A percentile compares a stretch with the other conserved stretches of the same genome.
phyloP scores from a whole-genome alignment of 306 rosid species.

The Myrica gale region DNA sequence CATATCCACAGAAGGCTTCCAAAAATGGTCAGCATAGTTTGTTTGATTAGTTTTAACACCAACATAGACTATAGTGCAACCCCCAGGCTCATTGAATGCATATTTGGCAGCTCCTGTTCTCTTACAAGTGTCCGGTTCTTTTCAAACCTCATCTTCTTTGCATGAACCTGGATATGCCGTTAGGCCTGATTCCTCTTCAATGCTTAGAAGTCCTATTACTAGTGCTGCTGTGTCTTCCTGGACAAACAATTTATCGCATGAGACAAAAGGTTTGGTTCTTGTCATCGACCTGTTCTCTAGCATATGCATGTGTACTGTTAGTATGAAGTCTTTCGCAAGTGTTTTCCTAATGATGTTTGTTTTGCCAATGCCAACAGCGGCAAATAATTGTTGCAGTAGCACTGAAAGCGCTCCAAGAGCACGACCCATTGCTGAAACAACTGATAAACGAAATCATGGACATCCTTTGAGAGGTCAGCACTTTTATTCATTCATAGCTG shows the following conservation, averaged over 20 bases:
- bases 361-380: conserved; percentile 46
- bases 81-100: conserved; percentile 25
- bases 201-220: conserved; percentile 49
- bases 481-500: conserved; percentile 8
- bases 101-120: conserved; percentile 51
- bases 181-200: conserved; percentile 58
- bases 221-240: conserved; percentile 53
- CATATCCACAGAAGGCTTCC: conserved; percentile 96
- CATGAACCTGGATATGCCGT: conserved; percentile 57
- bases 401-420: conserved; percentile 61
- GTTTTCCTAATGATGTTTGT: conserved; percentile 15
- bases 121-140: conserved; percentile 55
- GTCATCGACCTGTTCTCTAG: conserved; percentile 9
- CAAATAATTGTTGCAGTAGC: conserved; percentile 75
- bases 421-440: conserved; percentile 45
- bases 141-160: conserved; percentile 64
- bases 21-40: conserved; percentile 55
- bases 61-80: conserved; percentile 12
- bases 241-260: conserved; percentile 53
- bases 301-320: not conserved
- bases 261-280: conserved; percentile 38
- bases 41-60: not conserved
- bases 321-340: conserved; percentile 5
- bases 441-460: conserved; percentile 50
- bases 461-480: conserved; percentile 68